Conservation (phyloP, 2,329 filamentous ascomycete species). For the Claviceps purpurea region DNA sequence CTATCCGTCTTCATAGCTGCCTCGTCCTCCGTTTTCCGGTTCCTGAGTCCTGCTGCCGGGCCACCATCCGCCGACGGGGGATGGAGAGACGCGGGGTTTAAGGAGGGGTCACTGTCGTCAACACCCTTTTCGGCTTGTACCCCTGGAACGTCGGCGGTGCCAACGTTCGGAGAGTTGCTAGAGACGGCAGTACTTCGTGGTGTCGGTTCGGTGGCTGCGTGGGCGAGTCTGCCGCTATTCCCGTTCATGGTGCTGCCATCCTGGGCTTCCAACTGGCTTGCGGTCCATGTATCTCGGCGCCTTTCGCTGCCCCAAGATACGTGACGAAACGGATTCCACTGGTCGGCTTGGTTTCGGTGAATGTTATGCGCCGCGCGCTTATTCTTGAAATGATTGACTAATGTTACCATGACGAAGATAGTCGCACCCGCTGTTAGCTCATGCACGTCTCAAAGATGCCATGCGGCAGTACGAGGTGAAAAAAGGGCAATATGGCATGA, state of each 20-base stretch:
- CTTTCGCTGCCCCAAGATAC: conserved; percentile 21
- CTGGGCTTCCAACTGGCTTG: conserved; percentile 19
- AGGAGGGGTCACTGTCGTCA: conserved; percentile 6
- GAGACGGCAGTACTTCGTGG: conserved; percentile 7
- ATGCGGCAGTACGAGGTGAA: neutral
- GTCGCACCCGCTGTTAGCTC: conserved; percentile 6
- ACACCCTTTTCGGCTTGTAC: conserved; percentile 10
- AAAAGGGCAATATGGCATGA: neutral
- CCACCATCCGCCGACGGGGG: conserved; percentile 11
- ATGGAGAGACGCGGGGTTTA: conserved; percentile 10
- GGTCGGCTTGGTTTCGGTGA: conserved; percentile 25
- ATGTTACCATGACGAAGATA: conserved; percentile 8
- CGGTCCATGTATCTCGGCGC: conserved; percentile 23
- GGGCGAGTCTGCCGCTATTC: conserved; percentile 20
- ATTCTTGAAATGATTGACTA: conserved; percentile 33
- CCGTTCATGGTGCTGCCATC: conserved; percentile 7
- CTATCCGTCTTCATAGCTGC: conserved; percentile 5
- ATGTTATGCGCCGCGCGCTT: conserved; percentile 31
- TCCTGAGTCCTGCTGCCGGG: conserved; percentile 14
- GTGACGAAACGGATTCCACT: conserved; percentile 33
- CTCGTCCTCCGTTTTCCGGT: conserved; percentile 17
- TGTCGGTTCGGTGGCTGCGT: conserved; percentile 21
- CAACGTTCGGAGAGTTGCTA: conserved; percentile 14
- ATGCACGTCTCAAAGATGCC: neutral
- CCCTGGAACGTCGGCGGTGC: conserved; percentile 11